A percentile compares a stretch with the other conserved stretches of the same genome.
Evolutionary conservation across 1,284 basidiomycete species (phyloP).

Genomic region (Fomes fomentarius): DNA sequence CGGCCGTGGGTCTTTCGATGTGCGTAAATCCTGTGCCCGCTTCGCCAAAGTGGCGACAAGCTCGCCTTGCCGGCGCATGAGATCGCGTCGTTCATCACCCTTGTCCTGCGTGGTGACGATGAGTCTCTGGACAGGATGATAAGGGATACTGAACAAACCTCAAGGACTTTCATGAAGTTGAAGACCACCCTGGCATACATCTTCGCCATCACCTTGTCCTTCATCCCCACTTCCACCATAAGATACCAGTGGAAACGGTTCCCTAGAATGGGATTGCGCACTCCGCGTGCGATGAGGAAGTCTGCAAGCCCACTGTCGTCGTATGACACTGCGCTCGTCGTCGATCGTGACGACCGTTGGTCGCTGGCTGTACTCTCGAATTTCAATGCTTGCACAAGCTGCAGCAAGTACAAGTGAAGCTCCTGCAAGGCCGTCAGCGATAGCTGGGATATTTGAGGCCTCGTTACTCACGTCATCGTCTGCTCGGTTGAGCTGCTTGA

Average conservation of each 20-base stretch:
- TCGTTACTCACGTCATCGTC: constrained; percentile 83
- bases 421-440: constrained; percentile 56
- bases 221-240: constrained; percentile 86
- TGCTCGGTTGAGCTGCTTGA: constrained; percentile 86
- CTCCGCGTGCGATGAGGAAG: constrained; percentile 88
- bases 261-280: constrained; percentile 82
- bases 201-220: constrained; percentile 83
- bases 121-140: constrained; percentile 44
- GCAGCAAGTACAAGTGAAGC: constrained; percentile 89
- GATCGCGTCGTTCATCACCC: constrained; percentile 77
- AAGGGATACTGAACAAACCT: constrained; percentile 45
- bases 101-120: constrained; percentile 45
- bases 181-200: constrained; percentile 92
- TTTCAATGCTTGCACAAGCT: constrained; percentile 97
- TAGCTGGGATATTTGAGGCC: not conserved
- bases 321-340: constrained; percentile 58
- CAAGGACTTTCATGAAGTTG: constrained; percentile 86
- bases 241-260: constrained; percentile 98
- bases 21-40: constrained; percentile 85
- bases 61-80: constrained; percentile 85
- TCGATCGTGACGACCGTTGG: constrained; percentile 37
- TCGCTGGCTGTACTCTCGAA: constrained; percentile 85
- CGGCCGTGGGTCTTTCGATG: constrained; percentile 89
- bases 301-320: constrained; percentile 88
- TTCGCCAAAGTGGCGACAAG: constrained; percentile 84